Base-by-base conservation (phyloP, 78 protist genomes). In the Speleostelium caveatum region DNA sequence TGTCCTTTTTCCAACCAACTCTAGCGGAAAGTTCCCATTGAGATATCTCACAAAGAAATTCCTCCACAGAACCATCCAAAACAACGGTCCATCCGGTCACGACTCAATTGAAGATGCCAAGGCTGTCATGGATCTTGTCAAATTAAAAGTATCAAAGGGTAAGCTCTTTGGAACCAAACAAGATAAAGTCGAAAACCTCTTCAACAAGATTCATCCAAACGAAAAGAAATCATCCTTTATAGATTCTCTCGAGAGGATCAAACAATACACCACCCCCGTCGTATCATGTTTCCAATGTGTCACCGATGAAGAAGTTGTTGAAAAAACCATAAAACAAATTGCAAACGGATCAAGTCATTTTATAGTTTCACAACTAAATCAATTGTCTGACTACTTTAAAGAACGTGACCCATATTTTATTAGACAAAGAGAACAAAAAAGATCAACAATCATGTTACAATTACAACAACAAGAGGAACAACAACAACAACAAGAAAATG, bases 1-100 rank as follows among this genome's bases (percentile, higher is more conserved):
- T 1, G 39, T 94, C 24, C 69, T 93, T 42, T 95, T 35, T 75
- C 96, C 86, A 56, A 76, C 95, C 6, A 78, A 79, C 2, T 60
- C 76, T 2, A 28, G 42, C 17, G 71, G 68, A 7, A 91, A 77
- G 36, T 74, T 71, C 65, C 77, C 88, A 21, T 42, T 91, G 39
- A 59, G 71, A 28, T 80, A 91, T 33, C 22, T 91, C 49, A 65
- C 95, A 10, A 56, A 80, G 33, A 78, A 73, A 41, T 83, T 59
- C 56, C 59, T 90, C 16, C 21, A 67, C 26, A 55, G 78, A 22
- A 42, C 58, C 39, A 90, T 90, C 3, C 94, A 90, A 68, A 59
- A 36, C 21, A 73, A 24, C 6, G 42, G 55, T 17, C 1, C 28
- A 8, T 30, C 59, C 35, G 89, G 94, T 60, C 94, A 90, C 30